phyloP scores from a whole-genome alignment of 169 alveolate genomes.

The Cryptosporidium tyzzeri region DNA sequence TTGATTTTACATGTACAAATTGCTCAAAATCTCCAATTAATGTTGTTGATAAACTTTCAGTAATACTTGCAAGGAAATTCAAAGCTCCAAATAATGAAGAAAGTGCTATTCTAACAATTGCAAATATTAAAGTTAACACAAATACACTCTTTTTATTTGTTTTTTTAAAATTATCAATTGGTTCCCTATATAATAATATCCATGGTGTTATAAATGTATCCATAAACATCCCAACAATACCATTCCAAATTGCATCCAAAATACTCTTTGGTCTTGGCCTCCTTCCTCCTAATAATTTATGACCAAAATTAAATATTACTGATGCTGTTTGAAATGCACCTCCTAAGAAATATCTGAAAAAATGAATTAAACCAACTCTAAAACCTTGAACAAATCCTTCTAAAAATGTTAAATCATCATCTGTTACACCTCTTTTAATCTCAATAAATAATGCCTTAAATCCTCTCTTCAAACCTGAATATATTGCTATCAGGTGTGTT shows the following conservation, averaged over 20 bases:
- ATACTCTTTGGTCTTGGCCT: constrained; percentile 90
- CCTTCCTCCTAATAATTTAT: constrained; percentile 90
- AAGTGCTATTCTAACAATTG: constrained; percentile 81
- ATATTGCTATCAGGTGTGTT: constrained; percentile 88
- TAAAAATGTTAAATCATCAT: constrained; percentile 80
- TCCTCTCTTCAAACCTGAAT: constrained; percentile 88
- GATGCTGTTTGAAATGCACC: constrained; percentile 90
- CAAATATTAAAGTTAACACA: constrained; percentile 78
- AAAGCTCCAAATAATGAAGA: constrained; percentile 89
- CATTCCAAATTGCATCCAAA: constrained; percentile 90
- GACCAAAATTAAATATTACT: constrained; percentile 87
- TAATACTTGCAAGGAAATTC: constrained; percentile 87
- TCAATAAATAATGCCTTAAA: constrained; percentile 82
- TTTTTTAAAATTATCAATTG: constrained; percentile 80
- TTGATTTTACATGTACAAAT: constrained; percentile 86
- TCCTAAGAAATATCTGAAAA: constrained; percentile 87
- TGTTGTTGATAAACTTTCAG: constrained; percentile 91
- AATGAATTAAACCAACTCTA: constrained; percentile 88
- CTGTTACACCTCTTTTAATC: constrained; percentile 83
- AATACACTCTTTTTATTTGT: constrained; percentile 76
- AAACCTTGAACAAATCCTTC: constrained; percentile 90
- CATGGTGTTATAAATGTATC: constrained; percentile 91
- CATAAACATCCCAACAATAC: constrained; percentile 86
- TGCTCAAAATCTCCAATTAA: constrained; percentile 92
- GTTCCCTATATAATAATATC: constrained; percentile 85